phyloP scores from a whole-genome alignment of 73 alveolate species.

The Stentor roeselii region DNA sequence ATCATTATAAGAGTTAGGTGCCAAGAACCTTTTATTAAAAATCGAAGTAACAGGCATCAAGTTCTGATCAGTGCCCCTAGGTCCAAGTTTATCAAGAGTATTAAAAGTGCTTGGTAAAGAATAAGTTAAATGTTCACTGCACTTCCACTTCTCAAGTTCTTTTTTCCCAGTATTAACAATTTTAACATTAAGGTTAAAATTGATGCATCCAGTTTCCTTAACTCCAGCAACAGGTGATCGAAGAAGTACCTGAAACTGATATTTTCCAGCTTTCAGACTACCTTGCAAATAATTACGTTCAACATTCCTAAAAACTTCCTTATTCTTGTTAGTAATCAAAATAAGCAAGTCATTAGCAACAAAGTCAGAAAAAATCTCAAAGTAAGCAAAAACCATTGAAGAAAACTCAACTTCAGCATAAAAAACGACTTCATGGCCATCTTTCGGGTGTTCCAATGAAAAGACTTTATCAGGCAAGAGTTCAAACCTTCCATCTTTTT shows the following conservation, averaged over 20 bases:
- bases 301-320: background rate
- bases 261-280: background rate
- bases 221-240: background rate
- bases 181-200: background rate
- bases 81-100: background rate
- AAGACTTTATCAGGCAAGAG: background rate
- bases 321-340: background rate
- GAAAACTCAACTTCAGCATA: background rate
- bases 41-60: background rate
- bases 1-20: background rate
- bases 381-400: background rate
- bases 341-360: background rate
- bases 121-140: background rate
- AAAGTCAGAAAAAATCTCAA: conserved; percentile 15
- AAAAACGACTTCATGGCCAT: background rate
- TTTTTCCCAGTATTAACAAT: background rate
- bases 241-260: background rate
- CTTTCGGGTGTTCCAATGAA: background rate
- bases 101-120: background rate
- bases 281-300: background rate
- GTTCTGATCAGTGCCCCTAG: background rate
- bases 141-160: background rate
- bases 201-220: background rate
- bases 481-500: background rate
- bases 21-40: background rate